These are phyloP conservation scores for Penicillium paneum DNA, from an alignment of 2,329 filamentous ascomycete species.

Conservation along the genomic window DNA sequence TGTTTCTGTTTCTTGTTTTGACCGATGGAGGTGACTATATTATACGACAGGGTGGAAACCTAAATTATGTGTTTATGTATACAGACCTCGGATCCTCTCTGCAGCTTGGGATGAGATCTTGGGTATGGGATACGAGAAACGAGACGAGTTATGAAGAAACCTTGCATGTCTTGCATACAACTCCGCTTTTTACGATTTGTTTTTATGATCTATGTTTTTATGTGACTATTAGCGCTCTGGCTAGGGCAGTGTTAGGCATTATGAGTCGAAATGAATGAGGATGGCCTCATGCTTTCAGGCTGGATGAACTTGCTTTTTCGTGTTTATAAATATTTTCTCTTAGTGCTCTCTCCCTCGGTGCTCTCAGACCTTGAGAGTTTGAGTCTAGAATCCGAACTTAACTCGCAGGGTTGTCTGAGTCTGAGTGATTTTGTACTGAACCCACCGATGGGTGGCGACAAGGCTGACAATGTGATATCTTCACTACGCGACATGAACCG, in stretches of 20 bases:
- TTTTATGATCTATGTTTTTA: conserved; percentile 2
- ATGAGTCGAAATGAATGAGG: neutral
- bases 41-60: conserved; percentile 10
- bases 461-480: conserved; percentile 4
- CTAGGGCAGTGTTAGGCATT: neutral
- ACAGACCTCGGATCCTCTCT: conserved; percentile 2
- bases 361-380: neutral
- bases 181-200: neutral
- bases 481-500: neutral
- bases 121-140: conserved; percentile 13
- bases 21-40: conserved; percentile 11
- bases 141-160: conserved; percentile 10
- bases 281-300: neutral
- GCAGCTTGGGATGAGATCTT: neutral
- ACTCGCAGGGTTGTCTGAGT: neutral
- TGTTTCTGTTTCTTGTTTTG: conserved; percentile 16
- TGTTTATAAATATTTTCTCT: neutral
- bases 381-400: neutral
- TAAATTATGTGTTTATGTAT: conserved; percentile 9
- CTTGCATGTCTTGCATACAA: conserved; percentile 7
- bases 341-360: neutral
- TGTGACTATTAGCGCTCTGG: neutral
- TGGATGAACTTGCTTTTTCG: neutral
- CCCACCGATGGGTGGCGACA: neutral
- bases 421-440: neutral